Evolutionary conservation across 352 stramenopile species (phyloP).

Genomic region (Halophytophthora polymorphica): DNA sequence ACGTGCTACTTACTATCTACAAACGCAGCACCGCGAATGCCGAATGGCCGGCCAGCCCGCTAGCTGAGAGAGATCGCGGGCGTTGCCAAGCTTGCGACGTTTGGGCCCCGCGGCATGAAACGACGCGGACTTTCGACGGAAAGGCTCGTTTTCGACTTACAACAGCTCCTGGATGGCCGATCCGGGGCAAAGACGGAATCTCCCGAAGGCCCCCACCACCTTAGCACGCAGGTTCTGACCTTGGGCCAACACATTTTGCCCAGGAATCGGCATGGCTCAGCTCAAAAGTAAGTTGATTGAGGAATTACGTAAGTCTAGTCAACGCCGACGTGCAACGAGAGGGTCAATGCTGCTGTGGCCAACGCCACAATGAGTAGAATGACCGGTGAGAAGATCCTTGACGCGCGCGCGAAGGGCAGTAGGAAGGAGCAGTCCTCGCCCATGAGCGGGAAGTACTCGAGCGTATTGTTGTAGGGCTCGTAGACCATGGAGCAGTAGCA

Average conservation of each 20-base stretch:
- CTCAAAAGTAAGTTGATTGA: background rate
- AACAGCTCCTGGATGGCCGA: too few relatives aligned
- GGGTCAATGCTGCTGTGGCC: slow-evolving; percentile 10
- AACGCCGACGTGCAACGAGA: slow-evolving; percentile 13
- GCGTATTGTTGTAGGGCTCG: slow-evolving; percentile 94
- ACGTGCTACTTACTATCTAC: slow-evolving; percentile 1
- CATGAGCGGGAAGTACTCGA: slow-evolving; percentile 74
- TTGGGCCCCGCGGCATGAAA: slow-evolving; percentile 21
- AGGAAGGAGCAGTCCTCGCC: slow-evolving; percentile 85
- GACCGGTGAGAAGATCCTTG: slow-evolving; percentile 1
- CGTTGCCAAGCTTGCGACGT: slow-evolving; percentile 19
- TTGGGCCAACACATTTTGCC: too few relatives aligned
- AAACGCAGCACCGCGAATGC: slow-evolving; percentile 2
- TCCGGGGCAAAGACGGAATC: too few relatives aligned
- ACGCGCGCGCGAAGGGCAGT: slow-evolving; percentile 53
- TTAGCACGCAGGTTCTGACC: too few relatives aligned
- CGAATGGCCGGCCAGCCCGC: slow-evolving; percentile 7
- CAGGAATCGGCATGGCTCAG: too few relatives aligned
- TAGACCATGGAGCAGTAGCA: slow-evolving; percentile 93
- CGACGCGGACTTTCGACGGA: slow-evolving; percentile 11
- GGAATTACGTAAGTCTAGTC: slow-evolving; percentile 3
- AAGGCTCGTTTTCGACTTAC: too few relatives aligned
- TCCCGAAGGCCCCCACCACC: too few relatives aligned
- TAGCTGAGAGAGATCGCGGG: slow-evolving; percentile 15
- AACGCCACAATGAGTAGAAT: slow-evolving; percentile 5